These are phyloP conservation scores for Beauveria sp. DNA, from an alignment of 2,329 filamentous ascomycete genomes.

Conservation along the genomic window DNA sequence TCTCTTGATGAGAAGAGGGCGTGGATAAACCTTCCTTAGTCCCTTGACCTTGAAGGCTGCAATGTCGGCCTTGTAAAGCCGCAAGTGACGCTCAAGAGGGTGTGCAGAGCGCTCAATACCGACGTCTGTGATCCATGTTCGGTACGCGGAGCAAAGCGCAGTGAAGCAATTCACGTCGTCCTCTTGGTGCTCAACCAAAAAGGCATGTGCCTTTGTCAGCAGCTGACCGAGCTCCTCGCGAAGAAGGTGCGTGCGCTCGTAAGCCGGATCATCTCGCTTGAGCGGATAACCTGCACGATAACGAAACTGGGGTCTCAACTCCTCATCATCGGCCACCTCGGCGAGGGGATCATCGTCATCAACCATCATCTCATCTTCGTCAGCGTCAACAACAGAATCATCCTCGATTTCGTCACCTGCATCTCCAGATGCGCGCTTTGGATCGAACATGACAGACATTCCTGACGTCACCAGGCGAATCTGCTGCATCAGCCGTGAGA, in stretches of 20 bases:
- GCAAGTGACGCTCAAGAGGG: constrained; percentile 77
- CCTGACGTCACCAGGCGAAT: constrained; percentile 85
- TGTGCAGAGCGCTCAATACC: constrained; percentile 94
- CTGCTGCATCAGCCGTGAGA: constrained; percentile 81
- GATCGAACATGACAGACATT: constrained; percentile 82
- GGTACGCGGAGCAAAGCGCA: constrained; percentile 81
- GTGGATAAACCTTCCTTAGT: constrained; percentile 82
- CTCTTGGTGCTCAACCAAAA: constrained; percentile 76
- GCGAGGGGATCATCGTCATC: constrained; percentile 48
- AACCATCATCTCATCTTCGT: constrained; percentile 33
- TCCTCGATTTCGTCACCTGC: constrained; percentile 36
- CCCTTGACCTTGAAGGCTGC: constrained; percentile 93
- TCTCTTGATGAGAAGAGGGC: constrained; percentile 83
- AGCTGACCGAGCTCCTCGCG: constrained; percentile 73
- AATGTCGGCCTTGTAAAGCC: constrained; percentile 79
- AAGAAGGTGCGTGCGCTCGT: constrained; percentile 69
- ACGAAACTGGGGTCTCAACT: constrained; percentile 76
- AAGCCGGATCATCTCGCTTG: constrained; percentile 45
- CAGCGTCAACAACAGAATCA: constrained; percentile 47
- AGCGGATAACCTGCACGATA: constrained; percentile 86
- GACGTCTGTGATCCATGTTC: constrained; percentile 95
- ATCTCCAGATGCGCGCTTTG: constrained; percentile 56
- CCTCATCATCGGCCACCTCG: constrained; percentile 68
- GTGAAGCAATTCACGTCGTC: constrained; percentile 97
- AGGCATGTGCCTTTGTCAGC: constrained; percentile 75